phyloP scores from a whole-genome alignment of 129 eudicot genomes.

The Smallanthus sonchifolius region DNA sequence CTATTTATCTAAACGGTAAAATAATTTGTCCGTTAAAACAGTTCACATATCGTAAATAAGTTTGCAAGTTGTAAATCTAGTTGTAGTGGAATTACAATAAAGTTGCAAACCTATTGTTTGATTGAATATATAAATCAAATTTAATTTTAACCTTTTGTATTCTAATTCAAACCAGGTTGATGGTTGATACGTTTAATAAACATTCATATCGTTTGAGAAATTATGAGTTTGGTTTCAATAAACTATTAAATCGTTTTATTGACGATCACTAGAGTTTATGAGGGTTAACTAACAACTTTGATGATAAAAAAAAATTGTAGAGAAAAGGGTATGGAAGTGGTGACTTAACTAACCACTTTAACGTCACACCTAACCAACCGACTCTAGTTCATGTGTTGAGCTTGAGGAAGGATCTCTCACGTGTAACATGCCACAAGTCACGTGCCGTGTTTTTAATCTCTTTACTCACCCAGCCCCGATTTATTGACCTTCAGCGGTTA shows the following conservation, averaged over 20 bases:
- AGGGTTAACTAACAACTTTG: no score
- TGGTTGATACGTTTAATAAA: neutral
- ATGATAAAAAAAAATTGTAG: neutral
- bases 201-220: no score
- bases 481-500: slow-evolving; percentile 24
- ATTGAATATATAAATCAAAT: neutral
- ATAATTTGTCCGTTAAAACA: neutral
- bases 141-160: neutral
- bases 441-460: slow-evolving; percentile 30
- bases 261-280: no score
- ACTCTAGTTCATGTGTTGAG: slow-evolving; percentile 32
- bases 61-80: neutral
- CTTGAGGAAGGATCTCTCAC: slow-evolving; percentile 32
- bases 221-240: no score
- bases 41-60: neutral
- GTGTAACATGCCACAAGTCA: slow-evolving; percentile 42
- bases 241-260: no score
- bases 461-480: slow-evolving; percentile 15
- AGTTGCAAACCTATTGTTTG: neutral
- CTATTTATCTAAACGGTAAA: neutral
- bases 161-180: neutral
- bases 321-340: slow-evolving; percentile 7
- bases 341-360: slow-evolving; percentile 45
- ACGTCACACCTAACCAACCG: slow-evolving; percentile 45
- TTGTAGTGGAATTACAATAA: neutral